Base-by-base conservation (phyloP, 768 basidiomycete genomes). In the Pleurotus sapidus region DNA sequence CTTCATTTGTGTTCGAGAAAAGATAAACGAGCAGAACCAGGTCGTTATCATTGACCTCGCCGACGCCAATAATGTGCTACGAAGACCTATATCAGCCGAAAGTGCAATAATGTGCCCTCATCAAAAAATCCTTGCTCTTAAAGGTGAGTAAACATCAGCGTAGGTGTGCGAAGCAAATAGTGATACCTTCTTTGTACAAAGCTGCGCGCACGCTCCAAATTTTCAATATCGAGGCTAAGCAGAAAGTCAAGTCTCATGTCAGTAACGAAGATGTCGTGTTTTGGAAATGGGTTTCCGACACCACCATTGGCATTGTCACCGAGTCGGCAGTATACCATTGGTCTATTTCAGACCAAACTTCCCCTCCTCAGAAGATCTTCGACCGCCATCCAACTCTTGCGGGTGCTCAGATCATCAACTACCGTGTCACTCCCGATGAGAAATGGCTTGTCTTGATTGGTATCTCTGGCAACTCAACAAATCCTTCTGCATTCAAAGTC, bases 21-120 rank as follows among this genome's bases (percentile, higher is more conserved):
- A 94, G 73, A 84, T 93, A 68, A 88, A 90, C 66, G 95, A 95
- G 62, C 88, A 93, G 68, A 94, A 96, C 74, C 95, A 98, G 75
- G 97, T 99, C 61, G 96, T 98, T 70, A 98, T 99, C 69, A 91
- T 99, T 69, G 96, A 98, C 86, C 88, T 99, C 61, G 80, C 89
- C 60, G 93, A 98, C 72, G 93, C 95, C 66, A 98, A 98, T 78
- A 93, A 96, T 88, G 91, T 98, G 65, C 83, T 95, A 56, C 88
- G 95, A 59, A 81, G 95, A 64, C 95, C 95, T 60, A 98, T 99
- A 67, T 90, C 92, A 23, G 97, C 97, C n/a, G 97, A 99, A 71
- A 93, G 93, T 39, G 96, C 97, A 57, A 97, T 99, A 65, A 98
- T 99, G 96, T 95, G 98, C 69, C 93, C 93, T 0, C 84, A 83